Evolutionary conservation across 2,329 filamentous ascomycete species (phyloP).

Genomic region (Sporothrix brunneoviolacea): DNA sequence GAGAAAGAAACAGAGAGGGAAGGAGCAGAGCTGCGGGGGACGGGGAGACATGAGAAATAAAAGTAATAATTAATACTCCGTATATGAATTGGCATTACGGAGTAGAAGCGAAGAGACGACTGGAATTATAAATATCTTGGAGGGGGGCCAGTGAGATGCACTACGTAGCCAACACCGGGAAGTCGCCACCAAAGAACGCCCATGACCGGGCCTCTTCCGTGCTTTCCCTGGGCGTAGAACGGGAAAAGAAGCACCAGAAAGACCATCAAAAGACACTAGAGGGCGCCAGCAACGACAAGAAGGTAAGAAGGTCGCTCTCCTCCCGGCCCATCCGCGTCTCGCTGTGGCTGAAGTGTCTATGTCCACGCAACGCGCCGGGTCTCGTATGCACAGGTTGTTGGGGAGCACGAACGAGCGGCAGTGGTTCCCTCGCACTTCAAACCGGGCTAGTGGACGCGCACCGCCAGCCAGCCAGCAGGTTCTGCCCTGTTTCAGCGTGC

Average conservation of each 20-base stretch:
- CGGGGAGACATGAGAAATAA: no score
- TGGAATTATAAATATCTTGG: neutral
- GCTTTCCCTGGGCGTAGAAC: neutral
- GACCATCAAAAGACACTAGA: neutral
- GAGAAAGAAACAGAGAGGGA: no score
- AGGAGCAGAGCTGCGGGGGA: no score
- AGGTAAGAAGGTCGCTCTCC: neutral
- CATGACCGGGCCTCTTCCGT: constrained; percentile 2
- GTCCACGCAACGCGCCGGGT: neutral
- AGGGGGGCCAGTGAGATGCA: neutral
- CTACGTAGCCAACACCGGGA: neutral
- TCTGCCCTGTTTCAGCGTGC: constrained; percentile 5
- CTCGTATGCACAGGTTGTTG: neutral
- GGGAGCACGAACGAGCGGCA: neutral
- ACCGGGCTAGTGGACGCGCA: neutral
- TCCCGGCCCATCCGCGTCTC: constrained; percentile 1
- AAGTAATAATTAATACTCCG: no score
- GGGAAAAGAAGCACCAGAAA: neutral
- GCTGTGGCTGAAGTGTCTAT: constrained; percentile 1
- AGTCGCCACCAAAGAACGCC: constrained; percentile 2
- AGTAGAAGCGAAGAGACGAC: no score
- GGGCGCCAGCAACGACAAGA: neutral
- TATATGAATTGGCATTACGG: no score
- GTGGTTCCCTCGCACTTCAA: neutral
- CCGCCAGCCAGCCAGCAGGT: neutral